These are phyloP conservation scores for Purpureocillium takamizusanense DNA, from an alignment of 2,329 filamentous ascomycete species.

Conservation along the genomic window DNA sequence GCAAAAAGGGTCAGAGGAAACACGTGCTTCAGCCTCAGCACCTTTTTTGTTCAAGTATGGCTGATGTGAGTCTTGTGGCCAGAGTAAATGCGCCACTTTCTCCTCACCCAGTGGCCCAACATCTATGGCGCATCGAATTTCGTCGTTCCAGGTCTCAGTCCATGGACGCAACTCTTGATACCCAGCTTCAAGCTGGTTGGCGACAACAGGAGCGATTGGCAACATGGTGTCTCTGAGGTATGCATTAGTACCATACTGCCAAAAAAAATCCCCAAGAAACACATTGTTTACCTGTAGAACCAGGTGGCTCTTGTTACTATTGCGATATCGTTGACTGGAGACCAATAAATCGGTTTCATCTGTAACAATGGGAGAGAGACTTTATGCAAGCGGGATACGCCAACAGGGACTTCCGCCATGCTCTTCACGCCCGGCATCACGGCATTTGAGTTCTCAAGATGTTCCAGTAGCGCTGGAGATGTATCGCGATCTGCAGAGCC, in stretches of 20 bases:
- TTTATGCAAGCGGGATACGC: conserved; percentile 80
- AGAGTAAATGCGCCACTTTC: conserved; percentile 77
- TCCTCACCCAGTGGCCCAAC: conserved; percentile 85
- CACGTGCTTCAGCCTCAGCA: conserved; percentile 23
- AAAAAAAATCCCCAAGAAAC: no score
- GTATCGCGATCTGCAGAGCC: background rate
- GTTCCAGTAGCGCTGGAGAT: background rate
- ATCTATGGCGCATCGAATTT: conserved; percentile 81
- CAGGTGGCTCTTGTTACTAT: conserved; percentile 80
- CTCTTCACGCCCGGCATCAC: conserved; percentile 12
- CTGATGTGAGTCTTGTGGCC: conserved; percentile 49
- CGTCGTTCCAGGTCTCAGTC: conserved; percentile 87
- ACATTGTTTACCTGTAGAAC: conserved; percentile 87
- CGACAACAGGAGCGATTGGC: conserved; percentile 74
- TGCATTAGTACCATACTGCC: conserved; percentile 11
- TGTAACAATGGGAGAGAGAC: conserved; percentile 73
- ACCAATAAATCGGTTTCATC: conserved; percentile 98
- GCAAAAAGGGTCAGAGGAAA: conserved; percentile 48
- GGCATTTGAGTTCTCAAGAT: background rate
- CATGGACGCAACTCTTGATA: conserved; percentile 81
- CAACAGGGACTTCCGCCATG: conserved; percentile 63
- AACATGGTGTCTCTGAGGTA: conserved; percentile 67
- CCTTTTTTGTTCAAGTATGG: conserved; percentile 8
- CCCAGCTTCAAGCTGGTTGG: conserved; percentile 87
- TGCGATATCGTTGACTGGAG: conserved; percentile 80